Conservation (phyloP, 306 rosid species). For the Vicia villosa region DNA sequence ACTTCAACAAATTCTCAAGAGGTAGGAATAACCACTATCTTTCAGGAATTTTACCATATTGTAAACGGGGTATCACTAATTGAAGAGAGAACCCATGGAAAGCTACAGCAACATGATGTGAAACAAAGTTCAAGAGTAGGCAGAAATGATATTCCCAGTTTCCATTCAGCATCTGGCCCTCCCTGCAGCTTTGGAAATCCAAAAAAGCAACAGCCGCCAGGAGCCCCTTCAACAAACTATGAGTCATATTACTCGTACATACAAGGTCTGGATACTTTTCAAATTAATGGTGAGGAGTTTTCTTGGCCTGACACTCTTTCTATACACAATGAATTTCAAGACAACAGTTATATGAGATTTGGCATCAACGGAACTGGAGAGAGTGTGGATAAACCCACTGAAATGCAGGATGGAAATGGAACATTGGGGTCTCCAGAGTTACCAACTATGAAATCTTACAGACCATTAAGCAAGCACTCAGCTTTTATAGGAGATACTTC, state of each 20-base stretch:
- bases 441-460: conserved; percentile 42
- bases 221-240: conserved; percentile 47
- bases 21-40: conserved; percentile 46
- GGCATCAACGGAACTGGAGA: conserved; percentile 41
- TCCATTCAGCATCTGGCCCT: conserved; percentile 44
- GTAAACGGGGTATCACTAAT: conserved; percentile 48
- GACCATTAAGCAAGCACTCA: conserved; percentile 42
- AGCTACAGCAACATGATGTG: conserved; percentile 38
- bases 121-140: conserved; percentile 42
- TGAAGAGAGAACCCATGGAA: conserved; percentile 46
- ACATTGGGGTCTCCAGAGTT: conserved; percentile 41
- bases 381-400: conserved; percentile 35
- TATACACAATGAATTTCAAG: conserved; percentile 38
- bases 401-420: conserved; percentile 42
- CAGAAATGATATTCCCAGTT: conserved; percentile 40
- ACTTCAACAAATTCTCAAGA: conserved; percentile 42
- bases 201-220: conserved; percentile 46
- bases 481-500: conserved; percentile 38
- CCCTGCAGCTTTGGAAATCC: conserved; percentile 45
- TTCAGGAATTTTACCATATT: conserved; percentile 57
- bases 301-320: conserved; percentile 54
- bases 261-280: conserved; percentile 44
- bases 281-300: conserved; percentile 55
- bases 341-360: conserved; percentile 38
- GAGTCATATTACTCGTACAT: conserved; percentile 40